These are phyloP conservation scores for Chlorella sorokiniana DNA, from an alignment of 139 green algal genomes.

Conservation along the genomic window DNA sequence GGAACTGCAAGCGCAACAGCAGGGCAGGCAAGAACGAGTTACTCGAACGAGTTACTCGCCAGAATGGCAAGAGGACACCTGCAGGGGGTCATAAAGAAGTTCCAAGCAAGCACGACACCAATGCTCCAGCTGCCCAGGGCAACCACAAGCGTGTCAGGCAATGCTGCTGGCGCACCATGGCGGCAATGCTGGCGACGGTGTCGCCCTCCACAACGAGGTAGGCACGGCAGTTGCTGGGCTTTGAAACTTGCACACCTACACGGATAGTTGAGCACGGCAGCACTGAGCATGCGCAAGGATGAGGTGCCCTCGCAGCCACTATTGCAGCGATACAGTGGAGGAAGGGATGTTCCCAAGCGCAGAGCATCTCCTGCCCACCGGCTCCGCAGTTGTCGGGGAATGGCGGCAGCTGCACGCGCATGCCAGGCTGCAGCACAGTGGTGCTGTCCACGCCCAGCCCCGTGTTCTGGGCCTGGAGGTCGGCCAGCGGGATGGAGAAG, in stretches of 20 bases:
- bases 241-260: not conserved
- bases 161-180: not conserved
- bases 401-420: constrained; percentile 35
- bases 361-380: not conserved
- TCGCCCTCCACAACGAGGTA: not conserved
- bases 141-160: not conserved
- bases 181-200: constrained; percentile 3
- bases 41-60: too few relatives aligned
- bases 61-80: not conserved
- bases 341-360: too few relatives aligned
- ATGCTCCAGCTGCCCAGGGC: not conserved
- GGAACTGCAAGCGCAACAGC: constrained; percentile 12
- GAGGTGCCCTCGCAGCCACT: too few relatives aligned
- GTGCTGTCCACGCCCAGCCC: not conserved
- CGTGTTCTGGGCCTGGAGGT: constrained; percentile 34
- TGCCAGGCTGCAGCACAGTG: constrained; percentile 26
- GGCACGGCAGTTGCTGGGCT: constrained; percentile 19
- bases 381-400: constrained; percentile 37
- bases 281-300: not conserved
- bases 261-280: not conserved
- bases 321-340: too few relatives aligned
- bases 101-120: not conserved
- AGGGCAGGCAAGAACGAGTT: not conserved
- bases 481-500: constrained; percentile 15
- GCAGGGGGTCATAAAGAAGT: too few relatives aligned